Conservation (phyloP, 768 basidiomycete species). For the Lactarius hengduanensis region DNA sequence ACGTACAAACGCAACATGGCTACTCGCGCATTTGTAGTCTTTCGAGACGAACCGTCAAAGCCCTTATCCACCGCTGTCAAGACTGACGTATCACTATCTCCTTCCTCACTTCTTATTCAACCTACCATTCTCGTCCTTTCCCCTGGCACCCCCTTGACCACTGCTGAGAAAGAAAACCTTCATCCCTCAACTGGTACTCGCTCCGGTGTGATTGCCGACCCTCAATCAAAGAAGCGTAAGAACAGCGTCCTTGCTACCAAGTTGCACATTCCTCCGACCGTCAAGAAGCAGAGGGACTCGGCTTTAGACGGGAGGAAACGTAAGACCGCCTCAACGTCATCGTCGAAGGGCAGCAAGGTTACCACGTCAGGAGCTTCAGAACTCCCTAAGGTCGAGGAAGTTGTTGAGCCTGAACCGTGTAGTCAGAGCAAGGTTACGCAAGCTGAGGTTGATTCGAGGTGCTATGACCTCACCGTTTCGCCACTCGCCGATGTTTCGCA, state of each 20-base stretch:
- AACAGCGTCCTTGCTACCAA: conserved; percentile 57
- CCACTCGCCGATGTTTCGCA: conserved; percentile 74
- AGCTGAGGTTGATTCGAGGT: conserved; percentile 63
- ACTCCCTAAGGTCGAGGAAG: conserved; percentile 42
- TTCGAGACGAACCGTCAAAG: conserved; percentile 52
- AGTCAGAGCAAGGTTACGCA: conserved; percentile 48
- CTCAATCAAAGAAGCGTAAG: conserved; percentile 61
- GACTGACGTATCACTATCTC: conserved; percentile 30
- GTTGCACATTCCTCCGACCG: conserved; percentile 38
- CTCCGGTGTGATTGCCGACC: conserved; percentile 40
- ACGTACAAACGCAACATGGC: conserved; percentile 44
- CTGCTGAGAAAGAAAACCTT: conserved; percentile 71
- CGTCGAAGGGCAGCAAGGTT: conserved; percentile 22
- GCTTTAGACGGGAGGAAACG: conserved; percentile 59
- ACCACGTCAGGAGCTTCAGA: conserved; percentile 27
- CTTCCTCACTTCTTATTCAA: conserved; percentile 32
- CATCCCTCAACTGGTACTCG: conserved; percentile 72
- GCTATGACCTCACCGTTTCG: conserved; percentile 76
- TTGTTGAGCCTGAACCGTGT: conserved; percentile 53
- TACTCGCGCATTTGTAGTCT: conserved; percentile 59
- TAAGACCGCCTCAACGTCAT: conserved; percentile 41
- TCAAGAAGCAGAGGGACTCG: conserved; percentile 46
- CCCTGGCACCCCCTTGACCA: conserved; percentile 30
- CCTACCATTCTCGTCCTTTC: conserved; percentile 34
- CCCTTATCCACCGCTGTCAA: conserved; percentile 39